These are phyloP conservation scores for Diaporthe citriasiana DNA, from an alignment of 2,329 filamentous ascomycete genomes.

Conservation along the genomic window DNA sequence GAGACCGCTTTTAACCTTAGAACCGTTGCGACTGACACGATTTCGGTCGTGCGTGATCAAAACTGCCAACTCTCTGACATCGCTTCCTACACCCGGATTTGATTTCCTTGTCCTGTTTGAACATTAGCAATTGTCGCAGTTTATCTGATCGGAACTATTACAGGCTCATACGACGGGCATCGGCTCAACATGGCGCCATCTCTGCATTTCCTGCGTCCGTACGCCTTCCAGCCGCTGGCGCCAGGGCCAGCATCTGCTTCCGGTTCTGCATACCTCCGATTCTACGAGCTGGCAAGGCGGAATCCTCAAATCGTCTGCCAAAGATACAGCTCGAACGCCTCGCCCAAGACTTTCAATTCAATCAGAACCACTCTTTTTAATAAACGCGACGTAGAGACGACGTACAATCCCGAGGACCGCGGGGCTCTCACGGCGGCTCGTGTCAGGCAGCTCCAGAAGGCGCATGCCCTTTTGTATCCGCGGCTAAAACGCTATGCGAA, in stretches of 20 bases:
- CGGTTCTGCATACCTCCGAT: slow-evolving; percentile 58
- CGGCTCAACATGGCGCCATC: slow-evolving; percentile 58
- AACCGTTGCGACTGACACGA: slow-evolving; percentile 73
- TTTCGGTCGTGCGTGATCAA: slow-evolving; percentile 64
- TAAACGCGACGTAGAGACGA: slow-evolving; percentile 26
- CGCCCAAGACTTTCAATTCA: slow-evolving; percentile 19
- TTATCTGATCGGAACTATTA: slow-evolving; percentile 46
- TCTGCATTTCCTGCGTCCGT: slow-evolving; percentile 70
- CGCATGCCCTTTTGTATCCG: slow-evolving; percentile 69
- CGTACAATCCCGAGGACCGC: slow-evolving; percentile 37
- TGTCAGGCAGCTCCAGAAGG: slow-evolving; percentile 65
- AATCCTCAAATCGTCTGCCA: neutral
- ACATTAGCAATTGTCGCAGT: neutral
- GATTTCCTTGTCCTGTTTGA: neutral
- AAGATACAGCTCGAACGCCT: slow-evolving; percentile 30
- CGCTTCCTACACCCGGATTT: slow-evolving; percentile 14
- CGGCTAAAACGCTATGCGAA: slow-evolving; percentile 55
- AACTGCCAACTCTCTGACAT: slow-evolving; percentile 64
- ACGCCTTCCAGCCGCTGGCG: slow-evolving; percentile 59
- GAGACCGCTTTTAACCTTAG: slow-evolving; percentile 64
- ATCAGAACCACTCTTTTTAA: neutral
- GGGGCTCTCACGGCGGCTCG: slow-evolving; percentile 51
- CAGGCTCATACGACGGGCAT: slow-evolving; percentile 22
- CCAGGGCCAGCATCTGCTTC: slow-evolving; percentile 50
- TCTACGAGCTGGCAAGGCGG: slow-evolving; percentile 60